Evolutionary conservation across 108 stramenopile genomes (phyloP), one percentile per base, ranked within the genome.

Genomic region (Fistulifera solaris): DNA sequence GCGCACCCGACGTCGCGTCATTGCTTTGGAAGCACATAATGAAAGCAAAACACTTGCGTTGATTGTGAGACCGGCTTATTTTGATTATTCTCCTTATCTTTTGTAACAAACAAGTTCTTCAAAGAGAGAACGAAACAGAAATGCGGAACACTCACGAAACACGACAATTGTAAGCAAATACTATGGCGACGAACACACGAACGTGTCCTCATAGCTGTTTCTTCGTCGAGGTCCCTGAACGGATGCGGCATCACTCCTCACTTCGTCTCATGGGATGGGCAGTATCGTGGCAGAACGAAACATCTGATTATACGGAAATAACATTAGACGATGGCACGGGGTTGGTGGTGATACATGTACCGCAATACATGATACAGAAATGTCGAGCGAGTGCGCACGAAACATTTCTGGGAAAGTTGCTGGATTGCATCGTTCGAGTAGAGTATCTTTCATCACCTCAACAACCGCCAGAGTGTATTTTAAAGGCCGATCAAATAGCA

Each of bases 291-390:
- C 7, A 5, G 3, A 5, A n/a, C 24, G 2, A 27, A 27, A 19
- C 3, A 16, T 25, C 24, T 27, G 50, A 51, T 10, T 27, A 8
- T 6, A n/a, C 50, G 7, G n/a, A 24, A 2, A 27, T 51, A 10
- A n/a, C 23, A 16, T 5, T 51, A 6, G 50, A 51, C 50, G 50
- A 51, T 12, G 50, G 50, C 7, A 51, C 50, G 5, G 50, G 4
- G 11, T 6, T 16, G n/a, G 6, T 23, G 5, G 22, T 51, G n/a
- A 12, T 51, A 22, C 21, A 27, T 10, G 27, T 22, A 4, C 26
- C 26, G 2, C 50, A 24, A n/a, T 28, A 23, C 27, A 51, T 51
- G 50, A 27, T 51, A 5, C 24, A 10, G 26, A 10, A 6, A 3
- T 16, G n/a, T 28, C 17, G 18, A 51, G 16, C 25, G 22, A 27